Evolutionary conservation across 2,329 filamentous ascomycete genomes (phyloP).

Genomic region (Didymella sp.): DNA sequence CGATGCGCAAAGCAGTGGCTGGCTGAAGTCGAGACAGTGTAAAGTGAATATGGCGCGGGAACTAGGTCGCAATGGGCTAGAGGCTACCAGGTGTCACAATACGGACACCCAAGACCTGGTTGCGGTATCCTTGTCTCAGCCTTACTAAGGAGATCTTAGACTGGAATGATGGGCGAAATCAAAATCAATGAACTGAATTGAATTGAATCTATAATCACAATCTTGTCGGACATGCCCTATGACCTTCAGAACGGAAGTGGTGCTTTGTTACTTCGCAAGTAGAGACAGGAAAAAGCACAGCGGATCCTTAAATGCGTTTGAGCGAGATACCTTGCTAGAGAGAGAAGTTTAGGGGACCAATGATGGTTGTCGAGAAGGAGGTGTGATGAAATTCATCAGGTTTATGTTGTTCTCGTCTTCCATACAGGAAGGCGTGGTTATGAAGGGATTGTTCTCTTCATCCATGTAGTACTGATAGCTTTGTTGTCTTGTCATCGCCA

Average conservation of each 20-base stretch:
- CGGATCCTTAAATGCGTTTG: too few relatives aligned
- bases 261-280: not conserved
- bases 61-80: slow-evolving; percentile 3
- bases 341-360: not conserved
- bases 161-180: not conserved
- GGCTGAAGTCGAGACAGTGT: not conserved
- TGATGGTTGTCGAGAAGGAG: not conserved
- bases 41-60: not conserved
- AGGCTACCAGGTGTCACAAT: not conserved
- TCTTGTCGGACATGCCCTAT: not conserved
- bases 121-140: slow-evolving; percentile 4
- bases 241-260: not conserved
- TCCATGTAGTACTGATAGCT: slow-evolving; percentile 19
- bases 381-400: not conserved
- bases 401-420: not conserved
- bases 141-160: not conserved
- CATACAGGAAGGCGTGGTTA: slow-evolving; percentile 11
- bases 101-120: not conserved
- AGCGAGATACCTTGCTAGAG: too few relatives aligned
- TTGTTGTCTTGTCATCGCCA: not conserved
- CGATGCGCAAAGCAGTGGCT: slow-evolving; percentile 3
- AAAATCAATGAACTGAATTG: not conserved
- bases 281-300: not conserved
- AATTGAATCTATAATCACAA: not conserved
- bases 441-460: slow-evolving; percentile 12